Base-by-base conservation (phyloP, 352 stramenopile species). In the Pythium volutum region DNA sequence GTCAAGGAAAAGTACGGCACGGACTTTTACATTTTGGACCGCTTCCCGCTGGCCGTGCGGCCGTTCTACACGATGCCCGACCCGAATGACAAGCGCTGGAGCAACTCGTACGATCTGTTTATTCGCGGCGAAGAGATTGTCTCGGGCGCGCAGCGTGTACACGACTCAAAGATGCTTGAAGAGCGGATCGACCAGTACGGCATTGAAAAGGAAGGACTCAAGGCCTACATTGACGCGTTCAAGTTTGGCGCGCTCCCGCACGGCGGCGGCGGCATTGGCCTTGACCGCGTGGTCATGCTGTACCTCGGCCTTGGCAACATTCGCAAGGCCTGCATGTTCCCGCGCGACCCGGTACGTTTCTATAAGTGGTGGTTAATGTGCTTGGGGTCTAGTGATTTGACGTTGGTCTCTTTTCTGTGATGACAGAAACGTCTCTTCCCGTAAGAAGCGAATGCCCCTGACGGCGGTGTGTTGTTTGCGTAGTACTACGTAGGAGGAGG, bases 11-110 rank as follows among this genome's bases (percentile, higher is more conserved):
- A 99, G 84, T 99, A 99, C 73, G 90, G 93, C 54, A 99, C 97
- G 61, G 98, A 99, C 79, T 99, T 99, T 73, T 99, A 98, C 86
- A 99, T 99, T 59, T 92, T 99, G 75, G 97, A 99, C 91, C 99
- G 99, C 85, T 99, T 99, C 84, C 98, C 98, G 31, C 72, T 99
- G n/a, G 70, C 84, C 25, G 96, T 99, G 64, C 90, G 98, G 75
- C 97, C 98, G 57, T 99, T 99, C 79, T 99, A 99, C 87, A 99
- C 97, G 50, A 99, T 99, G 98, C 97, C 97, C 12, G 92, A 98
- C 80, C 95, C 97, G 49, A 89, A 91, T 25, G 91, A 99, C 84
- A 79, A 87, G 74, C 76, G 76, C 62, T 89, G 92, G 84, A 87
- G 93, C 72, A 99, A 99, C 81, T 98, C 86, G 75, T 99, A 98